Evolutionary conservation across 768 basidiomycete species (phyloP), one percentile per base, ranked within the genome.

Genomic region (Lentinula sp.): DNA sequence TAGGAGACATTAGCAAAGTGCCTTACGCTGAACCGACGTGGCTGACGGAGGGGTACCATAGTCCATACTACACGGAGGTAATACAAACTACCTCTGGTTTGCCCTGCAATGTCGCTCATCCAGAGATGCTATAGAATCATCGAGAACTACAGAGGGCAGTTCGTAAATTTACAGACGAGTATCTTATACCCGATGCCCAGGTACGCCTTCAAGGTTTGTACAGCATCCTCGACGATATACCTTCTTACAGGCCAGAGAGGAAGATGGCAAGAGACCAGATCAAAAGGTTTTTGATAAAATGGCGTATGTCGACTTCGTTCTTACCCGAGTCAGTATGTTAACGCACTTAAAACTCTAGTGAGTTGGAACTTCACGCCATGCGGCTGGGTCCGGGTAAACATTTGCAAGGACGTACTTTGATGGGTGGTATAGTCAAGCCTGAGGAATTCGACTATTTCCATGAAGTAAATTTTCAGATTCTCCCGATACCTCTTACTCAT

Each of bases 371-470:
- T 18, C 90, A 93, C 69, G 91, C 92, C 13, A 96, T 97, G 95
- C 86, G 92, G 18, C 79, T 95, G 75, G 96, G 96, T 15, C 95
- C 95, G 23, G 94, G 93, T 31, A 91, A 91, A 71, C 94, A 97
- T 67, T 78, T 98, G 23, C 81, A 90, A 70, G 95, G 95, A 6
- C 78, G 84, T 21, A 83, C 78, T 35, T 76, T 98, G 28, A 87
- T 94, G 81, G 85, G 82, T 57, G 95, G 93, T 3, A 68, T 88
- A 28, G 86, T 95, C 45, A 84, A 84, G 64, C 88, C 93, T 5
- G 93, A 95, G 69, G 84, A 89, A 80, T 95, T 90, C 66, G 90
- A 95, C 70, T 92, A 90, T 69, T 96, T 95, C 82, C 92, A 95
- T 69, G 88, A 89, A 71, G 84, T 84, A 62, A 35, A 69, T 34